phyloP scores from a whole-genome alignment of 176 grass and related monocot genomes.

The Otatea glauca region DNA sequence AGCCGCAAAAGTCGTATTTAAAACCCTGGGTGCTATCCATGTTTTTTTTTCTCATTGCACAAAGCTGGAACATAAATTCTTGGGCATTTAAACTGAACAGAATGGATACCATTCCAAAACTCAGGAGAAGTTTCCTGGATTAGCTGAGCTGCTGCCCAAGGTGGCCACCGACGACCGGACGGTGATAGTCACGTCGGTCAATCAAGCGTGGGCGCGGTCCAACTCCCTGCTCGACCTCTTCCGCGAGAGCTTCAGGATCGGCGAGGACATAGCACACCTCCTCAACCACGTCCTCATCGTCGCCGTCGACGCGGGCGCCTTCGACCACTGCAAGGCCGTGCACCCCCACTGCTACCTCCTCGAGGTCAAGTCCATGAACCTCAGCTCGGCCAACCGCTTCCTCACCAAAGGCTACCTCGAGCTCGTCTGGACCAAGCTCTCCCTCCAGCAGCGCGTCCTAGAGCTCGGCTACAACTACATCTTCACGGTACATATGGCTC shows the following conservation, averaged over 20 bases:
- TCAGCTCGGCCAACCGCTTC: constrained; percentile 38
- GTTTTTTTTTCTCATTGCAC: too few species aligned
- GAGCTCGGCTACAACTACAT: constrained; percentile 75
- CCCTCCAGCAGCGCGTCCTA: constrained; percentile 52
- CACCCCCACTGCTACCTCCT: constrained; percentile 68
- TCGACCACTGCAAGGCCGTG: constrained; percentile 47
- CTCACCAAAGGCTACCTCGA: constrained; percentile 60
- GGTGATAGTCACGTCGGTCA: constrained; percentile 62
- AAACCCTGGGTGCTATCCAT: too few species aligned
- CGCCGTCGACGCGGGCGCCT: constrained; percentile 42
- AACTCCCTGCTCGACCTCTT: constrained; percentile 60
- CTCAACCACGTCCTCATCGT: constrained; percentile 55
- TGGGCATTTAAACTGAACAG: too few species aligned
- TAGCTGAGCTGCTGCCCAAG: constrained; percentile 44
- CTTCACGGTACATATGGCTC: constrained; percentile 50
- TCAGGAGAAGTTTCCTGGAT: too few species aligned
- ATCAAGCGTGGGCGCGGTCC: constrained; percentile 49
- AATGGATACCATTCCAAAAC: too few species aligned
- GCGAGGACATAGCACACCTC: constrained; percentile 43
- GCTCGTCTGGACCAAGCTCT: constrained; percentile 63
- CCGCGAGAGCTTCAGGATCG: constrained; percentile 57
- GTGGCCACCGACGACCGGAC: constrained; percentile 49
- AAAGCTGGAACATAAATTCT: too few species aligned
- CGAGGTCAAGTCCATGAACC: constrained; percentile 9
- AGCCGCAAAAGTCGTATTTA: too few species aligned